These are phyloP conservation scores for Termitomyces sp. DNA, from an alignment of 768 basidiomycete species.

Conservation along the genomic window DNA sequence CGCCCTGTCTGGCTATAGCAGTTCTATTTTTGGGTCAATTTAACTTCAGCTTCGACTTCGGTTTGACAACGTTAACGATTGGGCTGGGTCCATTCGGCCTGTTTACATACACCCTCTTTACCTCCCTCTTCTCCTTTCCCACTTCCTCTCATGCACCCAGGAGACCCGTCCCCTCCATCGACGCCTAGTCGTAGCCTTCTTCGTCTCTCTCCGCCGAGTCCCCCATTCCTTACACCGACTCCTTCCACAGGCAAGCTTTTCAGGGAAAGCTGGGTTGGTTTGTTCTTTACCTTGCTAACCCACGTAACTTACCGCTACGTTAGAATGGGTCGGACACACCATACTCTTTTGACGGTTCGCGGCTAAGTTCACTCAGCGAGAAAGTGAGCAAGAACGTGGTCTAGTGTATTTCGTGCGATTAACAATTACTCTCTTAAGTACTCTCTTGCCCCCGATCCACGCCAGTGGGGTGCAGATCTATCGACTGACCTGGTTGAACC, in stretches of 20 bases:
- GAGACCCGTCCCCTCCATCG: conserved; percentile 24
- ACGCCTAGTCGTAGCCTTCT: conserved; percentile 30
- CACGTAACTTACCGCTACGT: neutral
- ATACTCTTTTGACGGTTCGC: conserved; percentile 41
- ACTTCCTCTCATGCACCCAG: conserved; percentile 20
- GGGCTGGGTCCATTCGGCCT: conserved; percentile 8
- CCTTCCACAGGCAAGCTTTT: conserved; percentile 30
- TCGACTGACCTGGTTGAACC: conserved; percentile 53
- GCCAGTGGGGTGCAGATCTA: conserved; percentile 61
- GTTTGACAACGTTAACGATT: conserved; percentile 11
- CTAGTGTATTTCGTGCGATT: neutral
- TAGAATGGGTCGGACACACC: conserved; percentile 36
- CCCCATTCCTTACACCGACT: conserved; percentile 15
- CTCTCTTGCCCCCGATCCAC: conserved; percentile 62
- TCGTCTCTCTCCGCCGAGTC: conserved; percentile 7
- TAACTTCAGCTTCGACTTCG: conserved; percentile 13
- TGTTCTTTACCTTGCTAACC: neutral
- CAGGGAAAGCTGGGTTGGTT: conserved; percentile 39
- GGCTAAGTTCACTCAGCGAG: conserved; percentile 40
- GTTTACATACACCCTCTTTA: conserved; percentile 11
- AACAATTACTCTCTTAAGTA: conserved; percentile 39
- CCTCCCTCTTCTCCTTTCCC: conserved; percentile 15
- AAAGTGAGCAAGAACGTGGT: conserved; percentile 29
- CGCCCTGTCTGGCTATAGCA: neutral
- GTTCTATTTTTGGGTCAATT: conserved; percentile 12